Base-by-base conservation (phyloP, 2,329 filamentous ascomycete species). In the Cercospora sp. region DNA sequence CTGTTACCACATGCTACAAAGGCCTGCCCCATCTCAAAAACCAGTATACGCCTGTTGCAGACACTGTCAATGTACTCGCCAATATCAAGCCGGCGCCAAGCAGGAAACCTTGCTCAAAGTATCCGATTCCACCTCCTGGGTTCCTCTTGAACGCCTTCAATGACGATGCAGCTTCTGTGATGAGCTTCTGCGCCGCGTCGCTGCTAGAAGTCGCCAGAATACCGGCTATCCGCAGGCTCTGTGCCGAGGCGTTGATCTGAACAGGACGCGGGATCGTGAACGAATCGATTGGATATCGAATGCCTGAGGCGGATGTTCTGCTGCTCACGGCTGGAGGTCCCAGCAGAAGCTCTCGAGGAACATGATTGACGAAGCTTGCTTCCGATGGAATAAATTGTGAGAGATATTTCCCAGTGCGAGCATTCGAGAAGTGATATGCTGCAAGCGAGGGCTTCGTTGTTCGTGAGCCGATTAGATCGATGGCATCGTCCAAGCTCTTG, bases 381-480 rank as follows among this genome's bases (percentile, higher is more conserved):
- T 83, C 78, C 2, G 86, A 80, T 8, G 80, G 73, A 40, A 89
- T 78, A 75, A 86, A 88, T 70, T 89, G 86, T 7, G 82, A 80
- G 4, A 90, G 80, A 70, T 89, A 90, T 74, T 89, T 90, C 16
- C 83, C 85, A 2, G 84, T 78, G 1, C 79, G 70, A 0, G 83
- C 79, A 24, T 79, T 79, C 9, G 83, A 82, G 74, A 88, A 89
- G 69, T 85, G 79, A 71, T 87, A 88, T 2, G 82, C 80, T 21
- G 85, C 85, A 0, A 83, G 76, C 0, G 65, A 68, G 57, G 72
- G 74, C 64, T 72, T 70, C 12, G 73, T 77, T 6, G 43, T 30
- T 57, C 51, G 40, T 59, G 59, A 60, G 58, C 58, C 55, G 16
- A 81, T 73, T 5, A 84, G 74, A 67, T 85, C 83, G 70, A 88